Base-by-base conservation (phyloP, 2,329 filamentous ascomycete genomes). In the Laburnicola sp. region DNA sequence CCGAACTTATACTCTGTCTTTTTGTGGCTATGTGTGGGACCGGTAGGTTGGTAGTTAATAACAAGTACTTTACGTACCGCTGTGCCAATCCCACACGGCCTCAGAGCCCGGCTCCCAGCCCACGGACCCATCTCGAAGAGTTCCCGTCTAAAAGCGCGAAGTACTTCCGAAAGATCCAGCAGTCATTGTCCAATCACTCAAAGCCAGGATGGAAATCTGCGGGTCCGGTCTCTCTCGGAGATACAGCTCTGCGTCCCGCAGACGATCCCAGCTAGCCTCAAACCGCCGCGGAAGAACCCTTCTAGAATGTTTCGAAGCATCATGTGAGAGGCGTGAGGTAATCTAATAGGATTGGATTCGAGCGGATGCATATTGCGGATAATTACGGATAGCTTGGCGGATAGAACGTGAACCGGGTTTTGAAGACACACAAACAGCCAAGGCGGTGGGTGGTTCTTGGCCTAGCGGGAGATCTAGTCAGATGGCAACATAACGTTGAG, bases 41-140 rank as follows among this genome's bases (percentile, higher is more conserved):
- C 48, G 52, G 38, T 16, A 50, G 32, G 35, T 47, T 28, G 53
- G 44, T 34, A 35, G 23, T 52, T 35, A 56, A 52, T 56, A 48
- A 43, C 25, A 43, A 11, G 21, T 48, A 51, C 52, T 45, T 31
- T 51, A 51, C 34, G 28, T 37, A 34, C 26, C 43, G 36, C 16
- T 37, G 16, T 37, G 43, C 34, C 34, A 45, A 45, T 38, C 34
- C 34, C 16, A 26, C 10, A 23, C n/a, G 25, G 34, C 26, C 8
- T 37, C 25, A 30, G 26, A 6, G n/a, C 30, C 34, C 42, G 34
- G 43, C 34, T 37, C 10, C 43, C 25, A 23, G 25, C 25, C 43
- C 32, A 37, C 16, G 16, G 16, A 16, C 16, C 16, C 16, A 34
- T 30, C 16, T 26, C 16, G 26, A 26, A 37, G 21, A 45, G n/a